Evolutionary conservation across 495 filamentous ascomycete genomes (phyloP), one percentile per base, ranked within the genome.

Genomic region (Lepraria neglecta): DNA sequence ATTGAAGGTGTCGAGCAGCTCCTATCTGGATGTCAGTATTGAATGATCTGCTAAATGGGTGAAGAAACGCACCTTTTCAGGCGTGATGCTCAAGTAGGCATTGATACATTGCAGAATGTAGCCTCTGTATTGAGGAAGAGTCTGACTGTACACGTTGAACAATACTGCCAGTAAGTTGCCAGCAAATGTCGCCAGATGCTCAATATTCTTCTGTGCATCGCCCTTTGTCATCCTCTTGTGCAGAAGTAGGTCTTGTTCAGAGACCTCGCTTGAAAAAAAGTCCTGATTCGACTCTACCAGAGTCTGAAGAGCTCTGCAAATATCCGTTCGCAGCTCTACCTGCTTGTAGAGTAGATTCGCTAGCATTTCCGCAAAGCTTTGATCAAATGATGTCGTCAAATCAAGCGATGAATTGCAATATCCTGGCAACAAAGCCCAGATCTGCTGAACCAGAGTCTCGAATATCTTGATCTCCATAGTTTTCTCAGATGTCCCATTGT

Each of bases 111-210:
- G 85, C 28, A 98, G 78, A 56, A 98, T 92, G 40, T 85, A 88
- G 2, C 91, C 90, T 63, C 94, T 80, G 70, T 90, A 90, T 70
- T 97, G 91, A 1, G 95, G 94, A 24, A 97, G 78, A 1, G 95
- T 97, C 69, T 95, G 86, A 69, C 87, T 95, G 75, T 97, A 98
- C 30, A 97, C 92, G 69, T 98, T 98, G 79, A 97, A 97, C 45
- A 98, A 78, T 3, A 97, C 94, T 3, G 94, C 91, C 31, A 98
- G 80, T 65, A 97, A 70, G 64, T 98, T 97, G 54, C 87, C 84
- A 9, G 92, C 81, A 71, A 95, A 91, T 4, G 71, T 69, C 5
- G 88, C 83, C 11, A 98, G 78, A 71, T 95, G 87, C 27, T 82
- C 77, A 44, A 97, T 73, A 69, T 96, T 95, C 72, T 84, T 82